Base-by-base conservation (phyloP, 768 basidiomycete genomes). In the Suillus discolor region DNA sequence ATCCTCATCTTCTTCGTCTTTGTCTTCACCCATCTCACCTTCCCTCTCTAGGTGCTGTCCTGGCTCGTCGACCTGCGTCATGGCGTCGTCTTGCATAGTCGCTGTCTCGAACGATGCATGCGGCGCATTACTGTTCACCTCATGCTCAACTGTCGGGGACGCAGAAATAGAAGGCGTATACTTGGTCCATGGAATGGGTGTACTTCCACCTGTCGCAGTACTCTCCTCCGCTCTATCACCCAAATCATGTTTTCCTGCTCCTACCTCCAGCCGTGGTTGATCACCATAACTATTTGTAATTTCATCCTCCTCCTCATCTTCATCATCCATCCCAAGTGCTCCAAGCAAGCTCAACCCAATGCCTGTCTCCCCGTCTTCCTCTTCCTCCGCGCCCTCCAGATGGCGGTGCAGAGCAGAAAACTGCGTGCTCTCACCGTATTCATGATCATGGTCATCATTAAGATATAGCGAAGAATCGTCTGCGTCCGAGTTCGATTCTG, bases 261-360 rank as follows among this genome's bases (percentile, higher is more conserved):
- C 6, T 11, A 25, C 38, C 23, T 28, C 39, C 39, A 28, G 5
- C 23, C 23, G 5, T 41, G 23, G 16, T 59, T 16, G 39, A 11
- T 31, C 67, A 9, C 55, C 45, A 54, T 70, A 73, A 12, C 72
- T 71, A 15, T 70, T 74, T 13, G 34, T 57, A 8, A 54, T 59
- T 4, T 67, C 72, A 1, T 71, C 75, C 2, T 73, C 72, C 3
- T 71, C 76, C 1, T 69, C 59, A 0, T 69, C 68, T 0, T 74
- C 77, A 16, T 73, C 75, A 2, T 74, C 81, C 15, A 67, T 78
- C 71, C 45, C 78, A 75, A 71, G 86, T 47, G 81, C 82, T 68
- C 87, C 85, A 62, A 93, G 76, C 62, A 92, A 75, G 2, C 87
- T 87, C 41, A 92, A 75, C 2, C 91, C 91, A 44, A 93, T 92